A percentile compares a stretch with the other conserved stretches of the same genome.
Evolutionary conservation across 2,329 filamentous ascomycete species (phyloP).

Genomic region (Raffaelea arxii): DNA sequence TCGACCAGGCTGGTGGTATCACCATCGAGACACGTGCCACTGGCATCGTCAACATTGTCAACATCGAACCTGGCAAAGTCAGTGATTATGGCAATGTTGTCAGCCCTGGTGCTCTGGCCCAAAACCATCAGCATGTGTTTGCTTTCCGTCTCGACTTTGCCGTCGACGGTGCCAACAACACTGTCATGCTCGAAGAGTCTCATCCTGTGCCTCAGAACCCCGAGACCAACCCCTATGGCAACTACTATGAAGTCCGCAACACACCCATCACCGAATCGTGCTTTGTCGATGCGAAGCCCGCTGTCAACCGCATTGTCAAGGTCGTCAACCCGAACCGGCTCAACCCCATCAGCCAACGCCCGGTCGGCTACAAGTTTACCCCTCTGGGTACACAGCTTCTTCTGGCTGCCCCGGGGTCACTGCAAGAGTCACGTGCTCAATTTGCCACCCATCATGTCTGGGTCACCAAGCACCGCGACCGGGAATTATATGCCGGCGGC

Average conservation of each 20-base stretch:
- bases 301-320: constrained; percentile 37
- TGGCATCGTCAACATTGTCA: constrained; percentile 52
- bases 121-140: constrained; percentile 65
- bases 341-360: constrained; percentile 32
- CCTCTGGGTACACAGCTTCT: constrained; percentile 35
- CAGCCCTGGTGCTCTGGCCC: constrained; percentile 52
- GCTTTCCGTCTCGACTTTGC: constrained; percentile 54
- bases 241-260: constrained; percentile 32
- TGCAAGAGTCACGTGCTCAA: constrained; percentile 29
- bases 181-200: constrained; percentile 31
- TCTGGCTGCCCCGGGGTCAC: constrained; percentile 27
- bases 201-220: constrained; percentile 29
- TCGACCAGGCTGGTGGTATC: constrained; percentile 53
- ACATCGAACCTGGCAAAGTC: constrained; percentile 45
- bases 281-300: constrained; percentile 43
- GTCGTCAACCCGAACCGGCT: constrained; percentile 32
- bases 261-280: constrained; percentile 31
- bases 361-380: constrained; percentile 36
- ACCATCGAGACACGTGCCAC: constrained; percentile 55
- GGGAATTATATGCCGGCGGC: constrained; percentile 32
- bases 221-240: constrained; percentile 40
- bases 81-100: constrained; percentile 52
- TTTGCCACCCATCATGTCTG: constrained; percentile 34
- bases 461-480: constrained; percentile 33
- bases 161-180: constrained; percentile 33